Percentiles rank a stretch among this genome's conserved stretches.
Evolutionary conservation across 2,329 filamentous ascomycete genomes (phyloP).

Genomic region (Drechslerella dactyloides): DNA sequence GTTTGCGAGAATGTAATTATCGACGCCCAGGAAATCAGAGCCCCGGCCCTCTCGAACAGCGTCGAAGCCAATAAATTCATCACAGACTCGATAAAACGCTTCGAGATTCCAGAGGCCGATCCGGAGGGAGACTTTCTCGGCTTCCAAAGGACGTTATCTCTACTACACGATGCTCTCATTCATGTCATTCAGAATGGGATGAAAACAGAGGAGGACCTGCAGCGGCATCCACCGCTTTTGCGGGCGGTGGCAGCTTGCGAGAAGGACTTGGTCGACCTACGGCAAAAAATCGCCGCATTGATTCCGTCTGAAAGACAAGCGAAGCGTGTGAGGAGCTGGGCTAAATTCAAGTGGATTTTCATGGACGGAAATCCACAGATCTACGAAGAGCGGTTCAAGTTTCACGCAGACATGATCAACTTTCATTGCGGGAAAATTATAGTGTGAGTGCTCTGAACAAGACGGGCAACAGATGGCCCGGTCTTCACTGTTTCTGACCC

Average conservation of each 20-base stretch:
- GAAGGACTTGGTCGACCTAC: slow-evolving; percentile 11
- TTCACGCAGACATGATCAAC: slow-evolving; percentile 7
- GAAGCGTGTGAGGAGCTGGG: slow-evolving; percentile 14
- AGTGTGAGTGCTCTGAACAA: slow-evolving; percentile 13
- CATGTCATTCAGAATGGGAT: slow-evolving; percentile 15
- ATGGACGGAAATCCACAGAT: slow-evolving; percentile 18
- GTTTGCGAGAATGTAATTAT: too few species aligned
- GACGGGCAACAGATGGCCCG: too few species aligned
- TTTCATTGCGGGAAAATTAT: slow-evolving; percentile 15
- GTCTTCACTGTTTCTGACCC: too few species aligned
- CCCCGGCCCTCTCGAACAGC: not conserved
- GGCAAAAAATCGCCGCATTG: slow-evolving; percentile 12
- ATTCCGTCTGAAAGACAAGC: not conserved
- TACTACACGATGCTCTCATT: slow-evolving; percentile 8
- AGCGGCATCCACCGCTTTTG: slow-evolving; percentile 11
- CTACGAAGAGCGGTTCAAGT: slow-evolving; percentile 6
- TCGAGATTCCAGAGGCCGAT: slow-evolving; percentile 24
- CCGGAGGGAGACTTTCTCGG: slow-evolving; percentile 19
- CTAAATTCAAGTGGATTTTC: slow-evolving; percentile 30
- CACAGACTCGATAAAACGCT: slow-evolving; percentile 20
- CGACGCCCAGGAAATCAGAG: too few species aligned
- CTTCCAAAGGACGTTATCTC: slow-evolving; percentile 9
- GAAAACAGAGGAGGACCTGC: not conserved
- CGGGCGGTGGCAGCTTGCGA: slow-evolving; percentile 4
- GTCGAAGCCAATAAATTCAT: slow-evolving; percentile 26